These are phyloP conservation scores for Thermochaetoides dissita DNA, from an alignment of 2,329 filamentous ascomycete genomes.

Conservation along the genomic window DNA sequence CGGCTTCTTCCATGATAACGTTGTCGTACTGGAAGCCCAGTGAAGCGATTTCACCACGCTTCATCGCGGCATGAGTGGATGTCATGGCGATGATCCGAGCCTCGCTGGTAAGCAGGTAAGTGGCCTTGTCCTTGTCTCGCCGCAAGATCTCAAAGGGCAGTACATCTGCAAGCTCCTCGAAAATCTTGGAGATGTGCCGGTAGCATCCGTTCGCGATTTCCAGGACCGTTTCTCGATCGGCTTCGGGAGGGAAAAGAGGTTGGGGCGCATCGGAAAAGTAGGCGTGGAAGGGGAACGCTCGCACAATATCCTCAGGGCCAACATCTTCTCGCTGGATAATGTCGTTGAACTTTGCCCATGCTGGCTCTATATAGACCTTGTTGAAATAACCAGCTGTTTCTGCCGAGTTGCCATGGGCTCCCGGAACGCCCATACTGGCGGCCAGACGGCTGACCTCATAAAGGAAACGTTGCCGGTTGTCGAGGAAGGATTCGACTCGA, in stretches of 20 bases:
- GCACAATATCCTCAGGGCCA: constrained; percentile 47
- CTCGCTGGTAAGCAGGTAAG: constrained; percentile 88
- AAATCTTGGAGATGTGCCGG: constrained; percentile 76
- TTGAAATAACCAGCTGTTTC: constrained; percentile 98
- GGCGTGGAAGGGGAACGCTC: constrained; percentile 70
- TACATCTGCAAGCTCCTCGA: constrained; percentile 82
- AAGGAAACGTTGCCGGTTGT: constrained; percentile 67
- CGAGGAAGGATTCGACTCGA: constrained; percentile 85
- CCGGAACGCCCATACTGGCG: constrained; percentile 69
- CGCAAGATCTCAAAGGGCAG: constrained; percentile 89
- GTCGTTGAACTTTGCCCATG: constrained; percentile 76
- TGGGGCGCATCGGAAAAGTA: constrained; percentile 85
- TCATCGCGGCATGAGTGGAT: constrained; percentile 92
- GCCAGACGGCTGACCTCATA: constrained; percentile 77
- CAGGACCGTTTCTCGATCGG: constrained; percentile 50
- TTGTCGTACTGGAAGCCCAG: constrained; percentile 98
- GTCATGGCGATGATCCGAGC: constrained; percentile 99
- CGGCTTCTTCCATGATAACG: constrained; percentile 95
- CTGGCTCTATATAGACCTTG: constrained; percentile 74
- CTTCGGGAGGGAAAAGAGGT: constrained; percentile 59
- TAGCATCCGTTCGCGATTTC: constrained; percentile 78
- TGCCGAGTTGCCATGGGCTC: constrained; percentile 89
- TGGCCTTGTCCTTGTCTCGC: constrained; percentile 79
- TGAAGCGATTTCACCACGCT: constrained; percentile 73
- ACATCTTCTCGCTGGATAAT: constrained; percentile 40